Evolutionary conservation across 73 alveolate species (phyloP), one percentile per base, ranked within the genome.

Genomic region (Symbiodinium pilosum): DNA sequence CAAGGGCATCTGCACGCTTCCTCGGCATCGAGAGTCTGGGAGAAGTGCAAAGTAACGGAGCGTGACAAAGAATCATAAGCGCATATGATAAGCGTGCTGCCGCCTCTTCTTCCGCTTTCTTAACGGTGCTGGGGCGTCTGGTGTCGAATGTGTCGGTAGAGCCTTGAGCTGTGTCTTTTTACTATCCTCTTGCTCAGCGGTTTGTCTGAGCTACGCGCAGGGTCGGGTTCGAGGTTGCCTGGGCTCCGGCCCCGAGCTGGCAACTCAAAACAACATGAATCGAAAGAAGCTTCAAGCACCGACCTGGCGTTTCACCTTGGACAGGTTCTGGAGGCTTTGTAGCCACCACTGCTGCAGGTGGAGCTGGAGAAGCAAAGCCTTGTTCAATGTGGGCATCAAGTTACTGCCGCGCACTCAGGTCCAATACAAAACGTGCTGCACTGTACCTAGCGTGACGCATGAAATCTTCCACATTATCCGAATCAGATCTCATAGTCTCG

Each of bases 21-120:
- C 59, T 47, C 59, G 14, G 59, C 59, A 14, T n/a, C n/a, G n/a
- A n/a, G n/a, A n/a, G n/a, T n/a, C n/a, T n/a, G n/a, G n/a, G n/a
- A n/a, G n/a, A n/a, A n/a, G n/a, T n/a, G n/a, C n/a, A n/a, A n/a
- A n/a, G n/a, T n/a, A n/a, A n/a, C n/a, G n/a, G n/a, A n/a, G n/a
- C n/a, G n/a, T n/a, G n/a, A n/a, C n/a, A n/a, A n/a, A n/a, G n/a
- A n/a, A n/a, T n/a, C n/a, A n/a, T n/a, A n/a, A n/a, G n/a, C n/a
- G n/a, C n/a, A n/a, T n/a, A n/a, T n/a, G n/a, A n/a, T n/a, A n/a
- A n/a, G n/a, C n/a, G n/a, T n/a, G n/a, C n/a, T n/a, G 64, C 94
- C 94, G 68, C 75, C 59, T 87, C 59, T 47, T 52, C 84, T 87
- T 87, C 64, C 94, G 42, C 84, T 87, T 87, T 36, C 94, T 77